These are phyloP conservation scores for Lablab purpureus DNA, from an alignment of 306 rosid species.

Conservation along the genomic window DNA sequence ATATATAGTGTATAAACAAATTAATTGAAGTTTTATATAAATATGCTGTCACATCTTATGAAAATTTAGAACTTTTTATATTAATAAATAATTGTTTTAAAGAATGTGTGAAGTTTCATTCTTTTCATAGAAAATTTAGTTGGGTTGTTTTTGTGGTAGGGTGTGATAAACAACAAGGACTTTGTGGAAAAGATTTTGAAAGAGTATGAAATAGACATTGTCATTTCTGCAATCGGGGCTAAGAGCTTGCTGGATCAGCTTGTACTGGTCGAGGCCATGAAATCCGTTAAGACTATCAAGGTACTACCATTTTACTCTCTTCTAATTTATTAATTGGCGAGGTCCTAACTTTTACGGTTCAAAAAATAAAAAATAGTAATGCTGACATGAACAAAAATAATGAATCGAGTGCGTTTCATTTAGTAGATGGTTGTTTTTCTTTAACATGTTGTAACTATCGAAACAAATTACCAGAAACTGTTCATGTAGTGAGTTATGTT, in stretches of 20 bases:
- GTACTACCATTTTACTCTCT: conserved; percentile 1
- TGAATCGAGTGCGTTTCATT: not conserved
- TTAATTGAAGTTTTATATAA: no score
- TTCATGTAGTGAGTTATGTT: not conserved
- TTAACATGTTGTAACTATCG: not conserved
- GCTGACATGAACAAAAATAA: not conserved
- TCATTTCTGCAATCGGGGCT: conserved; percentile 71
- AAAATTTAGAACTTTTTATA: no score
- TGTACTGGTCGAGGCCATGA: conserved; percentile 64
- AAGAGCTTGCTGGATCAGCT: conserved; percentile 61
- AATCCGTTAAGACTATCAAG: conserved; percentile 63
- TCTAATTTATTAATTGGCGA: not conserved
- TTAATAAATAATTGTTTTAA: no score
- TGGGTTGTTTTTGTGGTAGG: conserved; percentile 48
- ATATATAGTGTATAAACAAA: no score
- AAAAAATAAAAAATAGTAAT: not conserved
- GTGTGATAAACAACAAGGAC: conserved; percentile 58
- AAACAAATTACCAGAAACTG: not conserved
- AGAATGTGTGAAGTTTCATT: not conserved
- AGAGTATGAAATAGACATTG: conserved; percentile 67
- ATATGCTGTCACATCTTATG: no score
- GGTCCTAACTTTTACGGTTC: not conserved
- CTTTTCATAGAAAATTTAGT: no score
- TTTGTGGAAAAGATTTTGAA: conserved; percentile 59
- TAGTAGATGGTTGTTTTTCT: not conserved